phyloP scores from a whole-genome alignment of 106 monocot species.

The Dendrobium catenatum region DNA sequence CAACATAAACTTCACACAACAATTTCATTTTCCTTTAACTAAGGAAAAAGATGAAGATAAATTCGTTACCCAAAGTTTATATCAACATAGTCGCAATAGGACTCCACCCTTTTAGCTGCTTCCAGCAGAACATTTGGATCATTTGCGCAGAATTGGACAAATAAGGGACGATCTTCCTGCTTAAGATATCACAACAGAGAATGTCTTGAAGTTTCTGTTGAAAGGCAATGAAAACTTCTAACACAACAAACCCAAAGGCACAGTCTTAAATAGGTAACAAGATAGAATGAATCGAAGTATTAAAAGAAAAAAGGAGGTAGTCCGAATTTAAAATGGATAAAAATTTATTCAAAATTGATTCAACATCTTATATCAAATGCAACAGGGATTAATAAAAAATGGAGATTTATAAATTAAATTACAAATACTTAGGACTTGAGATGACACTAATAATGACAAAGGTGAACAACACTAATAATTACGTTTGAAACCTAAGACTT shows the following conservation, averaged over 20 bases:
- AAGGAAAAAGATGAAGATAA: not conserved
- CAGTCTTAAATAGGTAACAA: not conserved
- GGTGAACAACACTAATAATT: too few relatives aligned
- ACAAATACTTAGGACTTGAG: too few relatives aligned
- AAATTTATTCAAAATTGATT: not conserved
- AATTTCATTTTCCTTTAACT: not conserved
- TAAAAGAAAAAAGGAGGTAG: not conserved
- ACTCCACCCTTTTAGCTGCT: constrained; percentile 80
- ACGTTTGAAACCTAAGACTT: too few relatives aligned
- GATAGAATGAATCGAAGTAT: not conserved
- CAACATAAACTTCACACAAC: not conserved
- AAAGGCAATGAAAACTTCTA: not conserved
- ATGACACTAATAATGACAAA: too few relatives aligned
- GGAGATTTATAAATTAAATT: not conserved
- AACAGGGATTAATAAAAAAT: not conserved
- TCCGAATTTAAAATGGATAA: not conserved
- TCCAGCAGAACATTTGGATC: constrained; percentile 79
- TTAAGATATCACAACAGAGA: constrained; percentile 8
- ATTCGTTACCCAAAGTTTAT: constrained; percentile 81
- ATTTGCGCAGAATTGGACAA: constrained; percentile 99
- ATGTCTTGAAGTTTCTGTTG: not conserved
- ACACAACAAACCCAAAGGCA: not conserved
- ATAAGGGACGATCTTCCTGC: constrained; percentile 95
- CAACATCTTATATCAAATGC: not conserved
- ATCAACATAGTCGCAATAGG: constrained; percentile 93